Base-by-base conservation (phyloP, 352 stramenopile species). In the Phytophthora pluvialis region DNA sequence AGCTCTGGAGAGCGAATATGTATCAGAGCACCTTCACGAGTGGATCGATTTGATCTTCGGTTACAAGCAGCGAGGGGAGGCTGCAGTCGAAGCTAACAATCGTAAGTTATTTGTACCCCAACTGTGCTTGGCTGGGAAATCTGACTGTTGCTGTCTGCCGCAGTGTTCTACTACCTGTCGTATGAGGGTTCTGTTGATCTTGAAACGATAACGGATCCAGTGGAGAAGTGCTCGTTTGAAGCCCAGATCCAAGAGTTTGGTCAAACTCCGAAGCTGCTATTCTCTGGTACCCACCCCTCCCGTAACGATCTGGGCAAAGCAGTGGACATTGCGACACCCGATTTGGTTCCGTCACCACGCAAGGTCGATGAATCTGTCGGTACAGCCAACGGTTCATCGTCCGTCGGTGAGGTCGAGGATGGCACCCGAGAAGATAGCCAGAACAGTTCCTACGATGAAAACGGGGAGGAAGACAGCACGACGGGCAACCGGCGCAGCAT, bases 151-250 rank as follows among this genome's bases (percentile, higher is more conserved):
- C 12, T 21, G 12, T 59, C n/a, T 38, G 13, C 26, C 70, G 5
- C 36, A 95, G 86, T 96, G 13, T 96, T 96, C 45, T 94, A 96
- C 72, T 95, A 95, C 64, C 60, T 96, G 53, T 94, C 88, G 29
- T 96, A 96, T 56, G 88, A 96, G 61, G 88, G 88, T 7, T 89
- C 88, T 12, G 83, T 96, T 2, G 87, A 96, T 67, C 70, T 96
- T 7, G 88, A 96, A 56, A 91, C 66, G 5, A 83, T 96, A 33
- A 90, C 84, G 0, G 93, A 99, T 62, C 86, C 86, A 11, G 85
- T 98, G 16, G 88, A 99, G 54, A 88, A 97, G 45, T 96, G 95
- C 53, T 98, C 96, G 15, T 97, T 98, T 15, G 89, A 98, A 66
- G 85, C 83, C 1, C 94, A 98, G 60, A 98, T 98, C 46, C 88